Conservation (phyloP, 2,329 filamentous ascomycete genomes). For the Fusarium sp. region DNA sequence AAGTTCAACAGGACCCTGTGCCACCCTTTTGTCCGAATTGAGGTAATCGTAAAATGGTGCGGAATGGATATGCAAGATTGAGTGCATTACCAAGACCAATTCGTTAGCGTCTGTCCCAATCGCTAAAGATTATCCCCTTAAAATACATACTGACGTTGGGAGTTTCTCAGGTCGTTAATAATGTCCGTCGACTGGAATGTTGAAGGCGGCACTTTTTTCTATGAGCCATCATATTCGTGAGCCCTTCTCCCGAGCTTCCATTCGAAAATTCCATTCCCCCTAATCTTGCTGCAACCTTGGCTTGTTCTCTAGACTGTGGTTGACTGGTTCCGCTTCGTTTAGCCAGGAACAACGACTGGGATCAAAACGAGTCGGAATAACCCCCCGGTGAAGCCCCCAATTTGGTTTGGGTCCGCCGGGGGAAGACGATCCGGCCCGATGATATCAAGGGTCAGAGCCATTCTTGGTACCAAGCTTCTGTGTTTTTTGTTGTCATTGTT, state of each 20-base stretch:
- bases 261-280: slow-evolving; percentile 9
- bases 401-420: slow-evolving; percentile 38
- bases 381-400: slow-evolving; percentile 29
- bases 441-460: slow-evolving; percentile 41
- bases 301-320: neutral
- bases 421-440: slow-evolving; percentile 48
- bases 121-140: neutral
- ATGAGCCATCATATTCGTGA: slow-evolving; percentile 1
- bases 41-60: slow-evolving; percentile 25
- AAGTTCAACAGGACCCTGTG: slow-evolving; percentile 4
- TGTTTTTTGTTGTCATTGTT: slow-evolving; percentile 27
- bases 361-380: slow-evolving; percentile 16
- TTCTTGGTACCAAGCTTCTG: slow-evolving; percentile 39
- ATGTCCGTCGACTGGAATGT: slow-evolving; percentile 11
- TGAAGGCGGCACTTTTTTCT: neutral
- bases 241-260: slow-evolving; percentile 32
- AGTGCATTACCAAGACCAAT: slow-evolving; percentile 23
- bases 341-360: slow-evolving; percentile 34
- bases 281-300: slow-evolving; percentile 23
- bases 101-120: slow-evolving; percentile 2
- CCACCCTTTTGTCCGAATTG: slow-evolving; percentile 13
- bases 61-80: slow-evolving; percentile 39
- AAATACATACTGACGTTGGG: neutral
- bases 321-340: slow-evolving; percentile 30
- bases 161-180: slow-evolving; percentile 1